Conservation (phyloP, 208 protist species). For the Lotmaria passim region DNA sequence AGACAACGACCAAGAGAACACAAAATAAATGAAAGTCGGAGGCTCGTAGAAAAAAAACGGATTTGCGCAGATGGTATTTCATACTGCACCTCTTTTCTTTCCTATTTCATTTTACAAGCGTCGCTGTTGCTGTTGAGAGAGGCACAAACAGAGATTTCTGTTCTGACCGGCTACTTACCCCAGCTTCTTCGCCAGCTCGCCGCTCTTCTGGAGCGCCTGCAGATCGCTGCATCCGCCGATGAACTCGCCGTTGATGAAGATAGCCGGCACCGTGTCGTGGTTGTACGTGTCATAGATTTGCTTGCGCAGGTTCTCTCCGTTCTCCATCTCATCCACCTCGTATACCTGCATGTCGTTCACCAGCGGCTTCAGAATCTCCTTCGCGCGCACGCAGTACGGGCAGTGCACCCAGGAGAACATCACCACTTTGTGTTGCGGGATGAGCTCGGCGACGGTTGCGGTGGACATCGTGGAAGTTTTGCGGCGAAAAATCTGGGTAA, state of each 20-base stretch:
- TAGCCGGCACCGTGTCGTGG: constrained; percentile 78
- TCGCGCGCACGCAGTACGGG: constrained; percentile 65
- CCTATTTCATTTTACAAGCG: no score
- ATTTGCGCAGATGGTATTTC: no score
- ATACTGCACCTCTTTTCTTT: no score
- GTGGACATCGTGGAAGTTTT: constrained; percentile 17
- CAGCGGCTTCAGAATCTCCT: constrained; percentile 58
- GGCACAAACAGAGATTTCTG: no score
- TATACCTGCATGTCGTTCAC: constrained; percentile 58
- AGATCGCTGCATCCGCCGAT: constrained; percentile 68
- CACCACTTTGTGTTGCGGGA: constrained; percentile 59
- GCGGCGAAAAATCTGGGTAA: constrained; percentile 4
- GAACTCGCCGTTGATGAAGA: constrained; percentile 85
- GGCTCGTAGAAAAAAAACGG: neutral
- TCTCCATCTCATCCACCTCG: constrained; percentile 54
- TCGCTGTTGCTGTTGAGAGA: no score
- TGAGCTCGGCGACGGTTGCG: constrained; percentile 47
- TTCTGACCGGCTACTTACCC: no score
- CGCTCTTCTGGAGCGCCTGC: constrained; percentile 50
- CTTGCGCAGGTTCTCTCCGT: constrained; percentile 60
- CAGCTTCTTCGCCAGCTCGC: constrained; percentile 56
- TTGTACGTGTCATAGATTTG: constrained; percentile 51
- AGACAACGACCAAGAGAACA: no score
- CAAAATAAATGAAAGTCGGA: neutral
- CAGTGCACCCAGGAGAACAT: constrained; percentile 73